phyloP scores from a whole-genome alignment of 805 yeast genomes.

The Metschnikowia vanudenii region DNA sequence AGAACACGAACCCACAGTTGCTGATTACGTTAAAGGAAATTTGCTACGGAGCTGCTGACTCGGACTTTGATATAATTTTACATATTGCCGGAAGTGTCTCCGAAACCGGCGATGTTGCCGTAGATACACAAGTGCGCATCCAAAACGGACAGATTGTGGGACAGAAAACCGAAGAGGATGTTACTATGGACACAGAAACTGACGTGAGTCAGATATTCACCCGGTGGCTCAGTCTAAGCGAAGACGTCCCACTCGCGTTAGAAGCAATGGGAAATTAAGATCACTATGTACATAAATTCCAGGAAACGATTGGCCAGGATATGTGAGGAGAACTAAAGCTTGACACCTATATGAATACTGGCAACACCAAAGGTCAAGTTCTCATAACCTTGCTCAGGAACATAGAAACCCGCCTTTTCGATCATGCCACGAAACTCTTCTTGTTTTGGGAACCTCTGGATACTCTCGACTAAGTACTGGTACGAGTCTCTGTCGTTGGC shows the following conservation, averaged over 20 bases:
- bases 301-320: not conserved
- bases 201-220: conserved; percentile 23
- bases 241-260: conserved; percentile 29
- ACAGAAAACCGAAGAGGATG: conserved; percentile 6
- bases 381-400: conserved; percentile 86
- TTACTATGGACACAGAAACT: conserved; percentile 24
- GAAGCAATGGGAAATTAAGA: conserved; percentile 13
- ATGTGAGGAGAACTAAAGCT: conserved; percentile 46
- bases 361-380: conserved; percentile 93
- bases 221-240: conserved; percentile 30
- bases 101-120: not conserved
- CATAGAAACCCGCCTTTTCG: conserved; percentile 89
- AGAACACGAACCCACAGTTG: not conserved
- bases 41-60: conserved; percentile 22
- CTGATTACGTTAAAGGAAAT: conserved; percentile 23
- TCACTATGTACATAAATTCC: conserved; percentile 11
- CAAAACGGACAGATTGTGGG: conserved; percentile 29
- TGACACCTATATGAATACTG: conserved; percentile 93
- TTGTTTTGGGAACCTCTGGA: conserved; percentile 87
- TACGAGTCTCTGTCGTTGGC: conserved; percentile 96
- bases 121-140: conserved; percentile 26
- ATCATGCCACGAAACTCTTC: conserved; percentile 90
- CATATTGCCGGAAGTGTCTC: conserved; percentile 20
- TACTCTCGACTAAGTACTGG: conserved; percentile 94
- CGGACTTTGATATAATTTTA: conserved; percentile 27